Evolutionary conservation across 2,329 filamentous ascomycete species (phyloP), one percentile per base, ranked within the genome.

Genomic region (Ceratocystis eucalypticola): DNA sequence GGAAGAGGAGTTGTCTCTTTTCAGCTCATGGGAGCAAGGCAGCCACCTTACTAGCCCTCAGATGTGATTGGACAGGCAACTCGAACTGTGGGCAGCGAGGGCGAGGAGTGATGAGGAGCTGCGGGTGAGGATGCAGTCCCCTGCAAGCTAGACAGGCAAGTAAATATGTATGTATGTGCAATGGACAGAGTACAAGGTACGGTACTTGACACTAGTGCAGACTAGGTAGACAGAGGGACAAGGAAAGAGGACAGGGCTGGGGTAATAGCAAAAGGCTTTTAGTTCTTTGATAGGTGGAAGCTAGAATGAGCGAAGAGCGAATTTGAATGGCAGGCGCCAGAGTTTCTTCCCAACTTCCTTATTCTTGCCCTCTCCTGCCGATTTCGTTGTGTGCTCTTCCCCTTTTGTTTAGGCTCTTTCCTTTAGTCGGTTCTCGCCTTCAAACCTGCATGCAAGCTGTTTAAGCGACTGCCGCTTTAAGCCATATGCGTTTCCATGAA

Each of bases 51-150:
- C 50, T 2, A 28, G 53, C 30, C 48, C 2, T 50, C 48, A 10
- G n/a, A 50, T 6, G 10, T 57, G 53, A 57, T 57, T 57, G 53
- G 53, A 57, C 28, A 33, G 28, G 5, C 22, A 12, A 28, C 53
- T 57, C 53, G 17, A 53, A n/a, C n/a, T 20, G 22, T 22, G 6
- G 53, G 12, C 53, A 10, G 12, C 48, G 7, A 50, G 48, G n/a
- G 20, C 48, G 48, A 22, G n/a, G 25, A 57, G 53, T 33, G 53
- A 57, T 57, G 53, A 12, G 53, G 28, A 33, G 53, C 53, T 57
- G 53, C 53, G 53, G 53, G 53, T 57, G 53, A 57, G 53, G 53
- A 57, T 57, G 22, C 28, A 57, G 53, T n/a, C 53, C 53, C 53
- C 30, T 57, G 53, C 30, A 33, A 33, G 30, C 30, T 33, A 33